Conservation (phyloP, 129 eudicot genomes). For the Chrysanthemum makinoi region DNA sequence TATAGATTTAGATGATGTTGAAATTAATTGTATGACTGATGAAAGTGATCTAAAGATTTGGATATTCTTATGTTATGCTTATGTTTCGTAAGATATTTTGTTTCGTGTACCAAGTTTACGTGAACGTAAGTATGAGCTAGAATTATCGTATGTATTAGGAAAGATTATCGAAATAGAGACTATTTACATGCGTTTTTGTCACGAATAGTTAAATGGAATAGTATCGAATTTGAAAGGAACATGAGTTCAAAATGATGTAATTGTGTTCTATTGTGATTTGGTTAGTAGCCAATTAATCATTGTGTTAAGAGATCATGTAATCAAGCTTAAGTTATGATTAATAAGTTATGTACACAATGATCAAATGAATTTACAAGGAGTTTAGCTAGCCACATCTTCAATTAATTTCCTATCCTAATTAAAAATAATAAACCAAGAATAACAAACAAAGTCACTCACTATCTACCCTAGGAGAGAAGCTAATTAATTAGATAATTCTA, state of each 20-base stretch:
- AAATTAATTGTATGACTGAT: not conserved
- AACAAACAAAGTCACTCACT: slow-evolving; percentile 30
- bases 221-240: not conserved
- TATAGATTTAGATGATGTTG: not conserved
- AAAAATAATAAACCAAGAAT: not conserved
- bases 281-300: not conserved
- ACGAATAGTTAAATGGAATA: not conserved
- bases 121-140: not conserved
- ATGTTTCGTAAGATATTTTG: not conserved
- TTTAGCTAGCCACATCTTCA: slow-evolving; percentile 23
- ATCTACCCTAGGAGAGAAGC: slow-evolving; percentile 21
- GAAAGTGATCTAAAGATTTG: not conserved
- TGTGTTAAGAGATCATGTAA: not conserved
- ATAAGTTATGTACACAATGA: slow-evolving; percentile 31
- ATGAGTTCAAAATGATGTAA: not conserved
- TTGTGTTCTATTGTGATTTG: not conserved
- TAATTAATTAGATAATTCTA: slow-evolving; percentile 6
- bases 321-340: slow-evolving; percentile 14
- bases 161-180: not conserved
- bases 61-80: not conserved
- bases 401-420: slow-evolving; percentile 26
- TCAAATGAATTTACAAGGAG: slow-evolving; percentile 27
- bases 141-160: not conserved
- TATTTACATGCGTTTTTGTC: not conserved
- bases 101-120: not conserved